Evolutionary conservation across 2,329 filamentous ascomycete genomes (phyloP).

Genomic region (Graphilbum fragrans): DNA sequence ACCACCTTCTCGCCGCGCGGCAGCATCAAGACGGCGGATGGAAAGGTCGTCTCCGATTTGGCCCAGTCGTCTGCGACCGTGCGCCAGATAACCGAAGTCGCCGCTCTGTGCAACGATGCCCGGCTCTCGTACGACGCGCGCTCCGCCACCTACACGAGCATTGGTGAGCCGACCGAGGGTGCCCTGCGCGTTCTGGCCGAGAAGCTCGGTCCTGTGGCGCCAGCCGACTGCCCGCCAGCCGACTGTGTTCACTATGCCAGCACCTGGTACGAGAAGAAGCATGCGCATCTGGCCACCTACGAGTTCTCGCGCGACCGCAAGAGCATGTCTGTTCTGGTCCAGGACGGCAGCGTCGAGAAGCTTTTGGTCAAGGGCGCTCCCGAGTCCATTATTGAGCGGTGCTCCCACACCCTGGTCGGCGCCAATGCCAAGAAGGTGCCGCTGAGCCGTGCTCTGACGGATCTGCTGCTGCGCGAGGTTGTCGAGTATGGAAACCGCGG

Average conservation of each 20-base stretch:
- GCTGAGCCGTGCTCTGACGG: slow-evolving; percentile 55
- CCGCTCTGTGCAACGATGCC: slow-evolving; percentile 80
- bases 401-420: slow-evolving; percentile 70
- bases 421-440: slow-evolving; percentile 64
- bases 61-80: slow-evolving; percentile 64
- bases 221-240: slow-evolving; percentile 16
- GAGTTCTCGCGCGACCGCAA: slow-evolving; percentile 97
- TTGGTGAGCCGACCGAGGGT: slow-evolving; percentile 93
- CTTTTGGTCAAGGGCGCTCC: slow-evolving; percentile 94
- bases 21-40: slow-evolving; percentile 49
- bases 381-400: slow-evolving; percentile 87
- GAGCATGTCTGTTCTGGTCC: slow-evolving; percentile 95
- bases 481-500: slow-evolving; percentile 85
- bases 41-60: slow-evolving; percentile 56
- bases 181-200: slow-evolving; percentile 83
- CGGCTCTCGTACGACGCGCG: slow-evolving; percentile 71
- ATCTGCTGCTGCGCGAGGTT: slow-evolving; percentile 66
- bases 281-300: slow-evolving; percentile 70
- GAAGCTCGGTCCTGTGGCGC: slow-evolving; percentile 79
- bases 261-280: slow-evolving; percentile 67
- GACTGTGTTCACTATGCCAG: slow-evolving; percentile 65
- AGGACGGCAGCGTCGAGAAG: slow-evolving; percentile 50
- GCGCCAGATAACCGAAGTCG: slow-evolving; percentile 61
- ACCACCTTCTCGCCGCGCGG: slow-evolving; percentile 86
- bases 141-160: slow-evolving; percentile 60